Conservation (phyloP, 2,329 filamentous ascomycete species). For the Neonectria sp. region DNA sequence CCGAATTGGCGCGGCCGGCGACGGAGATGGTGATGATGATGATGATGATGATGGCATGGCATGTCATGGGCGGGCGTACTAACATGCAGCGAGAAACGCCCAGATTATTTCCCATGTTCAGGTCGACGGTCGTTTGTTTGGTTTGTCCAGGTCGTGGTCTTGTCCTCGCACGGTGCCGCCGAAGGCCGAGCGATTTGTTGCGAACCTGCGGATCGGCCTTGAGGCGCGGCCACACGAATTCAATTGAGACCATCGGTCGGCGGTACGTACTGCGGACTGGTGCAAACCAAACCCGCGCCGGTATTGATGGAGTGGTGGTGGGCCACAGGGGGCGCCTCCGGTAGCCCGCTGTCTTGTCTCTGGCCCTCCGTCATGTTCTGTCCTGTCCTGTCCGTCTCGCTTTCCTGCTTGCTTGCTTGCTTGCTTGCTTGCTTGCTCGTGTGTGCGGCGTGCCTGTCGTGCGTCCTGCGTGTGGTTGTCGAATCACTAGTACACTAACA, state of each 20-base stretch:
- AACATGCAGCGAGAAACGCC: not conserved
- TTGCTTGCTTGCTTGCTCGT: not conserved
- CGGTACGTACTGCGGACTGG: not conserved
- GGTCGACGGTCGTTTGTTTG: too few relatives aligned
- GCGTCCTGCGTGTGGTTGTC: conserved; percentile 4
- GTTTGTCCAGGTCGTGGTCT: not conserved
- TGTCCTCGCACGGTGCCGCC: conserved; percentile 23
- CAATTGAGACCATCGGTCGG: conserved; percentile 7
- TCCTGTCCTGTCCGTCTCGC: not conserved
- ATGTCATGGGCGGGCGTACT: not conserved
- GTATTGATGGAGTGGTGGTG: not conserved
- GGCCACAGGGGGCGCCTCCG: conserved; percentile 1
- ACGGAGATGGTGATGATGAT: conserved; percentile 4
- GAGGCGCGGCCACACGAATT: conserved; percentile 18
- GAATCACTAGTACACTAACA: not conserved
- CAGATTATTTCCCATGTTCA: not conserved
- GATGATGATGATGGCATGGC: conserved; percentile 5
- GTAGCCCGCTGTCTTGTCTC: not conserved
- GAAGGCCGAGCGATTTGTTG: conserved; percentile 28
- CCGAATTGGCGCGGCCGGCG: conserved; percentile 13
- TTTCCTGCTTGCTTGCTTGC: not conserved
- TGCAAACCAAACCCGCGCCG: too few relatives aligned
- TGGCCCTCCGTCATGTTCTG: too few relatives aligned
- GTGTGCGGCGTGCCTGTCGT: conserved; percentile 2
- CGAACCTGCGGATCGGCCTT: conserved; percentile 16